Base-by-base conservation (phyloP, 768 basidiomycete genomes). In the Serendipita indica region DNA sequence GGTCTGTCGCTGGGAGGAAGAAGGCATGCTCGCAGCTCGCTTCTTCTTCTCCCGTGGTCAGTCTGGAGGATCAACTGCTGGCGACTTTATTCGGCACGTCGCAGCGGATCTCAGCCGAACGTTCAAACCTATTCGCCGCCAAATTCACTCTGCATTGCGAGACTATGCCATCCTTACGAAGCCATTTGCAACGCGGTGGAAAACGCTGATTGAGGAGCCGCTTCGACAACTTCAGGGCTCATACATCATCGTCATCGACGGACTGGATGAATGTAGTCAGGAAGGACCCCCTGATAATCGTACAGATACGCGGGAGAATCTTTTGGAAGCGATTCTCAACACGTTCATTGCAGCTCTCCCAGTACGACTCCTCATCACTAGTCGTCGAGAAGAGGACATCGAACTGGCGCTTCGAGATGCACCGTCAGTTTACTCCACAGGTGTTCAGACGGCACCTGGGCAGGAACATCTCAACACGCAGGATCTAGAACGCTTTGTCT, bases 41-140 rank as follows among this genome's bases (percentile, higher is more conserved):
- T 43, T 43, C n/a, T 43, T 43, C 41, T 43, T 43, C n/a, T 43
- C 41, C n/a, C n/a, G 41, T 43, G 41, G 41, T 5, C 18, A 43
- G 7, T 43, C 41, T 43, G 41, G 41, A 18, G 27, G 18, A n/a
- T 43, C 41, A 18, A 43, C 41, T n/a, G 41, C 41, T 18, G 27
- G 18, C 7, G 41, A 43, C n/a, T n/a, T 43, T 6, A 18, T n/a
- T n/a, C 18, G 18, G 7, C 41, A 43, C n/a, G 18, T 43, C 41
- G 41, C 41, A 18, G 27, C 7, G 27, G 41, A 43, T 25, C 41
- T 43, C 7, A 18, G 18, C 7, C 7, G 7, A 7, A n/a, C 18
- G 5, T 43, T 7, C n/a, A n/a, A n/a, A 43, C 41, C 18, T 25
- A 7, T 43, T 7, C 5, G 27, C 5, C 18, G 27, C n/a, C 41